Conservation (phyloP, 106 monocot species). For the Allium cepa region DNA sequence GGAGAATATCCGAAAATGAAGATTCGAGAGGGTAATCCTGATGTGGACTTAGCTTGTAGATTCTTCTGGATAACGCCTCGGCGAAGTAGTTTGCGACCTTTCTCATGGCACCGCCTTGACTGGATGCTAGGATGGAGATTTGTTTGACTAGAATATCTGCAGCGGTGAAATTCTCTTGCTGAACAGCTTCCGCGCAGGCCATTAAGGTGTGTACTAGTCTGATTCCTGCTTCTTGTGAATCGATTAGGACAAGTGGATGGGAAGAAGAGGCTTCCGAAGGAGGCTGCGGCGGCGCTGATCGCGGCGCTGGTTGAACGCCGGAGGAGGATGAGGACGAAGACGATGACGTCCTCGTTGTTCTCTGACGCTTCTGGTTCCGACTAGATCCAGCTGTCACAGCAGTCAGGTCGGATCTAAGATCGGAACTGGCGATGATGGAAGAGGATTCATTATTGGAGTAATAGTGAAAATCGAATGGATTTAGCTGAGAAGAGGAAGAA, state of each 20-base stretch:
- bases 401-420: constrained; percentile 12
- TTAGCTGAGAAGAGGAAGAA: not conserved
- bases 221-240: constrained; percentile 63
- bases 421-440: constrained; percentile 10
- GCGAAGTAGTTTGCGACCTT: constrained; percentile 73
- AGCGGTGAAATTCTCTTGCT: constrained; percentile 45
- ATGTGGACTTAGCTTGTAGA: constrained; percentile 34
- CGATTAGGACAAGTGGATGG: constrained; percentile 30
- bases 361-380: constrained; percentile 35
- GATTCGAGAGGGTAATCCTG: constrained; percentile 26
- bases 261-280: constrained; percentile 15
- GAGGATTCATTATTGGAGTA: not conserved
- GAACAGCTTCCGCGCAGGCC: constrained; percentile 74
- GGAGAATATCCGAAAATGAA: constrained; percentile 46
- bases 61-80: constrained; percentile 51
- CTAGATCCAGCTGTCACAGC: not conserved
- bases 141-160: constrained; percentile 57
- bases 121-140: constrained; percentile 38
- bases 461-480: constrained; percentile 9
- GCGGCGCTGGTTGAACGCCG: not conserved
- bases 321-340: constrained; percentile 7
- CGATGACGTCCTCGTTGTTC: constrained; percentile 18
- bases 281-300: constrained; percentile 10
- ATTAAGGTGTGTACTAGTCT: constrained; percentile 54
- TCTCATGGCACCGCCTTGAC: constrained; percentile 63